Evolutionary conservation across 768 basidiomycete genomes (phyloP), one percentile per base, ranked within the genome.

Genomic region (Boletus pseudo-olivaceus): DNA sequence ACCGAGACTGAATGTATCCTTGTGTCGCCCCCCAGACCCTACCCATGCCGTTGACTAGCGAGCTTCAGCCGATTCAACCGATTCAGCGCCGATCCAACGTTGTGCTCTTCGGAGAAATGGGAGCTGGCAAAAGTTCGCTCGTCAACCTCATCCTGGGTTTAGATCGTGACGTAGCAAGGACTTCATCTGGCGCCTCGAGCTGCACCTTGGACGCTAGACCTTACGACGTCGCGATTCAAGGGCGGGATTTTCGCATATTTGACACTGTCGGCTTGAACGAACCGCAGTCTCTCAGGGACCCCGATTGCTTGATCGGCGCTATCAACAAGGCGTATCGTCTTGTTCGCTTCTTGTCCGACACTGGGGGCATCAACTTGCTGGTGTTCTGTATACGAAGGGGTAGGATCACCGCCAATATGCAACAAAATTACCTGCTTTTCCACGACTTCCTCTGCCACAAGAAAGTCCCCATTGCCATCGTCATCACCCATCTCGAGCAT

Each of bases 121-220:
- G 69, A 5, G 60, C 59, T 8, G 72, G 73, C 1, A 78, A 79
- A 55, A 78, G 76, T 52, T 75, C 75, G 1, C 56, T 78, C 14
- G 58, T 77, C 53, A 79, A 78, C 58, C 71, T 78, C 66, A 57
- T 79, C 35, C 44, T 60, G 17, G 68, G 67, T 26, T 27, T 35
- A 1, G 53, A 68, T 4, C 53, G 5, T 15, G 63, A 60, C 6
- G 49, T 53, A 15, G 75, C 76, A 1, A 39, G 2, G 5, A 63
- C 62, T 2, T 74, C 73, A 17, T 68, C 64, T 23, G 54, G 62
- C 7, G 70, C 66, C n/a, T 54, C 55, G 7, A 68, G 69, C 26
- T 74, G 71, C 48, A 76, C 76, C 2, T 59, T 78, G 47, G 52
- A 69, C 7, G 67, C 60, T 38, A 58, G 51, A 20, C 42, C 57